Conservation (phyloP, 768 basidiomycete species). For the Mycena floridula region DNA sequence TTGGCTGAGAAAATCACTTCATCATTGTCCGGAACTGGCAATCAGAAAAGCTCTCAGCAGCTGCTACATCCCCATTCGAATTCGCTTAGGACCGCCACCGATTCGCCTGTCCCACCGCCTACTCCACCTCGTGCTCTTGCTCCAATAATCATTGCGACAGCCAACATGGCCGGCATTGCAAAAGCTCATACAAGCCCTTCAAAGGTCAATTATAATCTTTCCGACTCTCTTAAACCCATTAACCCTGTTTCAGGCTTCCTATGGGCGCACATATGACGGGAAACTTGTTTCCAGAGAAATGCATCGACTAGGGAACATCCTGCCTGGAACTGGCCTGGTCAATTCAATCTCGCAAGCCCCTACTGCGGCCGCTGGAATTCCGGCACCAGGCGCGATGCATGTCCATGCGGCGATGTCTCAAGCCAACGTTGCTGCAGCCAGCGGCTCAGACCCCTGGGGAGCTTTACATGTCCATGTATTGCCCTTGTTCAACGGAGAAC, state of each 20-base stretch:
- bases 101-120: too few species aligned
- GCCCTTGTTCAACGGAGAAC: slow-evolving; percentile 89
- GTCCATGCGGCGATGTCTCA: slow-evolving; percentile 30
- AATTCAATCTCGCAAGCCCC: slow-evolving; percentile 46
- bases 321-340: slow-evolving; percentile 43
- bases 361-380: slow-evolving; percentile 39
- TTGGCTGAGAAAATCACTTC: too few species aligned
- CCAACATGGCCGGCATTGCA: not conserved
- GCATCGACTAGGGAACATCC: slow-evolving; percentile 69
- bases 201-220: not conserved
- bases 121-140: slow-evolving; percentile 24
- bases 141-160: not conserved
- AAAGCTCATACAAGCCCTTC: not conserved
- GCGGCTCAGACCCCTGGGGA: slow-evolving; percentile 72
- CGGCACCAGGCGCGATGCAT: slow-evolving; percentile 29
- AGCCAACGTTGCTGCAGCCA: slow-evolving; percentile 31
- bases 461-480: slow-evolving; percentile 81
- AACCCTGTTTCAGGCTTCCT: slow-evolving; percentile 33
- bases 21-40: too few species aligned
- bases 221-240: not conserved
- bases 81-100: too few species aligned
- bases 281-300: slow-evolving; percentile 81
- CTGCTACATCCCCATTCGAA: not conserved
- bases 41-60: not conserved
- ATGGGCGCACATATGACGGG: slow-evolving; percentile 71